Percentiles rank a stretch among this genome's conserved stretches.
Conservation (phyloP, 352 stramenopile genomes). For the Blastocystis sp. region DNA sequence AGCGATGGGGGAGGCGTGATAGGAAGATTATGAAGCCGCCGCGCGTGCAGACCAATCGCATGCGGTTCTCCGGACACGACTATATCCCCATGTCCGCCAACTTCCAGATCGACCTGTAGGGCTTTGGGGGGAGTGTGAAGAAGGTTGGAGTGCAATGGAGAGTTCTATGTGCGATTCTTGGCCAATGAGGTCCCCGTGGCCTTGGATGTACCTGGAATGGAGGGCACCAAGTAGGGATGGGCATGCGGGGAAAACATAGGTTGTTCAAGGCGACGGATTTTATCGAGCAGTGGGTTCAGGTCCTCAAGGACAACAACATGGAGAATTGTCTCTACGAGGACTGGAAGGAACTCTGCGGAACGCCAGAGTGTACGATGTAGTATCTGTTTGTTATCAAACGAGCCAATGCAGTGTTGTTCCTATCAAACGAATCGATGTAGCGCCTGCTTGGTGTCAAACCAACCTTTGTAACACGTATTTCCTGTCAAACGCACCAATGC, state of each 20-base stretch:
- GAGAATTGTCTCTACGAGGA: not conserved
- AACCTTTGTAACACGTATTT: too few species aligned
- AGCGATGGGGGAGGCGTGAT: not conserved
- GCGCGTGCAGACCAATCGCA: not conserved
- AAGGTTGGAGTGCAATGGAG: constrained; percentile 7
- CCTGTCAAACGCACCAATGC: too few species aligned
- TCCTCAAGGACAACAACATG: not conserved
- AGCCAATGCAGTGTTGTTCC: too few species aligned
- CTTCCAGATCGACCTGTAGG: constrained; percentile 36
- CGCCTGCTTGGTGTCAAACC: too few species aligned
- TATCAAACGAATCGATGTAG: too few species aligned
- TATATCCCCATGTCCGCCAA: constrained; percentile 33
- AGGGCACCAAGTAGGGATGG: not conserved
- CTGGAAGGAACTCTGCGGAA: not conserved
- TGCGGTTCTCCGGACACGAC: not conserved
- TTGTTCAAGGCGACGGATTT: not conserved
- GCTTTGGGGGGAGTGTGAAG: not conserved
- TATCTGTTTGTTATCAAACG: constrained; percentile 33
- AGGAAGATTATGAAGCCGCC: constrained; percentile 4
- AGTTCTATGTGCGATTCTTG: constrained; percentile 9
- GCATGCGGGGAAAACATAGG: not conserved
- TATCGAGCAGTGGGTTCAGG: not conserved
- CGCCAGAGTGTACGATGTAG: not conserved
- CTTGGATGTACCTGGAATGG: not conserved
- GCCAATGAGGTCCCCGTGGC: not conserved